A percentile compares a stretch with the other conserved stretches of the same genome.
Evolutionary conservation across 176 grass and related monocot genomes (phyloP).

Genomic region (Zoysia pacifica): DNA sequence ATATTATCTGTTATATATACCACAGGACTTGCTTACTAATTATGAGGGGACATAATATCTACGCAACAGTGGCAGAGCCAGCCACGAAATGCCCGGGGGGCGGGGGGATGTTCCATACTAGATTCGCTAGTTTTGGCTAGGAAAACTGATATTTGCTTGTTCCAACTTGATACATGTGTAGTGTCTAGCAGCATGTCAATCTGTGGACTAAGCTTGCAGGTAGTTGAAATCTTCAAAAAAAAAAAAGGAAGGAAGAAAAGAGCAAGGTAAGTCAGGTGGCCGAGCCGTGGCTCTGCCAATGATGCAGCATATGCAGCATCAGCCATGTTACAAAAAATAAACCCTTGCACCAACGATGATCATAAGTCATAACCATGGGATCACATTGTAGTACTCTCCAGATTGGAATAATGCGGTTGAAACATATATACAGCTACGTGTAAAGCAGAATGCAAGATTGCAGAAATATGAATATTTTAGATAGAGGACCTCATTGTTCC

Average conservation of each 20-base stretch:
- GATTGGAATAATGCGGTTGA: not conserved
- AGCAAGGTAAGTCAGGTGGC: too few species aligned
- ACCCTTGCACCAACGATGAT: not conserved
- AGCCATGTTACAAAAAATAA: slow-evolving; percentile 17
- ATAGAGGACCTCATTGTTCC: slow-evolving; percentile 70
- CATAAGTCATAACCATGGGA: not conserved
- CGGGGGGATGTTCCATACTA: too few species aligned
- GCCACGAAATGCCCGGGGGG: too few species aligned
- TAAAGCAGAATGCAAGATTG: not conserved
- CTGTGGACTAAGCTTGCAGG: too few species aligned
- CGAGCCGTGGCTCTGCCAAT: too few species aligned
- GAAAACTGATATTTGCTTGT: too few species aligned
- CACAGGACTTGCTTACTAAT: slow-evolving; percentile 7
- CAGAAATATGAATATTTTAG: slow-evolving; percentile 24
- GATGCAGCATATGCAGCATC: not conserved
- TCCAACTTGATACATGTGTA: too few species aligned
- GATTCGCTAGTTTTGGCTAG: too few species aligned
- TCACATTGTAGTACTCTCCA: not conserved
- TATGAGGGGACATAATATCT: not conserved
- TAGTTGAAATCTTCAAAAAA: too few species aligned
- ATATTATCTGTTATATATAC: slow-evolving; percentile 8
- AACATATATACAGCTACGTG: not conserved
- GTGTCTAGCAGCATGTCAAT: too few species aligned
- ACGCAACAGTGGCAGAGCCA: not conserved
- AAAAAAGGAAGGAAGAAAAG: too few species aligned